Evolutionary conservation across 495 filamentous ascomycete species (phyloP), one percentile per base, ranked within the genome.

Genomic region (Hypomontagnella submonticulosa): DNA sequence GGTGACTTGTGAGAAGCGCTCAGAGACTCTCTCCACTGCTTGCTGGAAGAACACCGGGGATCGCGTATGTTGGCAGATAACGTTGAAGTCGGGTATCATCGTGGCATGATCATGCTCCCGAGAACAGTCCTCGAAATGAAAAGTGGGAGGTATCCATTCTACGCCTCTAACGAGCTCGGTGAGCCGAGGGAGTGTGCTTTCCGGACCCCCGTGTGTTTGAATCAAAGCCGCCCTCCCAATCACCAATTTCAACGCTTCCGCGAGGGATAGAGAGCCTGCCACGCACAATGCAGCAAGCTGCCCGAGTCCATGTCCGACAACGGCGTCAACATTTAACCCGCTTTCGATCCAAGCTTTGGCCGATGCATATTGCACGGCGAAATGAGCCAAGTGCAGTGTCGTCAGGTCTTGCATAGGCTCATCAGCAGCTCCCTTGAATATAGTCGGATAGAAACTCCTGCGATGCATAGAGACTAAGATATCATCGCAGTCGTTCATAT

Each of bases 271-370:
- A 0, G 54, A 50, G 0, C 70, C 75, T 7, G 78, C 63, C 7
- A 85, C 57, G 20, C 70, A 76, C 0, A 85, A 49, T 0, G 79
- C 79, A 0, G 78, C 79, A 0, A 84, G 64, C 61, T 85, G 72
- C 0, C 82, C 82, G 61, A 85, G 80, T 40, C 77, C 80, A 54
- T 84, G 82, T 0, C 81, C 82, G 8, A 85, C 55, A 2, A 82
- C 38, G 0, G 65, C 43, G 1, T 44, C 59, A 0, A 77, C 66
- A 12, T 71, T 33, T 3, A 61, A 10, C 2, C 83, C 80, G 38
- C 66, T 78, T 20, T 79, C 78, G 0, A 85, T 72, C 81, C 84
- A 85, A 6, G 68, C 52, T 34, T 68, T 74, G 1, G 83, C 81
- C 40, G 63, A 74, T 0, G 81, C 63, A 56, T 83, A 84, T 46